Evolutionary conservation across 2,329 filamentous ascomycete species (phyloP).

Genomic region (Fusarium newnesense): DNA sequence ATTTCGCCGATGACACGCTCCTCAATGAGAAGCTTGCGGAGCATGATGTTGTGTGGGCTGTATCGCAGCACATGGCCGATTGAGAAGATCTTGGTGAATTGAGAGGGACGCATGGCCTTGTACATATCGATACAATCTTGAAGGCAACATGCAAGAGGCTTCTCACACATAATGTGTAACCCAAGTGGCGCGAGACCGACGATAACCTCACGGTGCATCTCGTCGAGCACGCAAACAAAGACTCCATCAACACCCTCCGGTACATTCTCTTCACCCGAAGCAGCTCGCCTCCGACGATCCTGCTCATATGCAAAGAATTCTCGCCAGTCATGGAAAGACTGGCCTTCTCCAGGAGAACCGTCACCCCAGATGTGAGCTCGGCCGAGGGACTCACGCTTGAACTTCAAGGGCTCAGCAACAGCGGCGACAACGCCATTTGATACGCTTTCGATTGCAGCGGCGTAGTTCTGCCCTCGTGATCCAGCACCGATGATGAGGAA

Average conservation of each 20-base stretch:
- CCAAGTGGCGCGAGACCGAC: slow-evolving; percentile 74
- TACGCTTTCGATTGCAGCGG: slow-evolving; percentile 70
- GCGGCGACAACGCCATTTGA: slow-evolving; percentile 77
- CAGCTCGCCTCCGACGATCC: slow-evolving; percentile 64
- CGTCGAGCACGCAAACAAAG: slow-evolving; percentile 80
- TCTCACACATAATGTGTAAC: slow-evolving; percentile 93
- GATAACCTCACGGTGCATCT: slow-evolving; percentile 86
- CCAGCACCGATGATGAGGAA: slow-evolving; percentile 87
- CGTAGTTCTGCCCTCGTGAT: slow-evolving; percentile 80
- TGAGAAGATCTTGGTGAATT: slow-evolving; percentile 72
- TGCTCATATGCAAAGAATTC: slow-evolving; percentile 81
- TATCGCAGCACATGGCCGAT: slow-evolving; percentile 95
- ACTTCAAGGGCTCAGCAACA: slow-evolving; percentile 82
- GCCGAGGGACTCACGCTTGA: slow-evolving; percentile 79
- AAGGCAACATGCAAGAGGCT: slow-evolving; percentile 85
- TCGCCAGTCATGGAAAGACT: slow-evolving; percentile 79
- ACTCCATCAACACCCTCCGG: slow-evolving; percentile 69
- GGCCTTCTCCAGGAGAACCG: slow-evolving; percentile 62
- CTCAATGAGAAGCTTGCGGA: slow-evolving; percentile 80
- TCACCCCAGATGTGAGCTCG: slow-evolving; percentile 77
- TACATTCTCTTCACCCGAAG: slow-evolving; percentile 58
- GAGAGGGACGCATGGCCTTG: slow-evolving; percentile 58
- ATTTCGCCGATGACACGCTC: slow-evolving; percentile 85
- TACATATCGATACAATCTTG: slow-evolving; percentile 82
- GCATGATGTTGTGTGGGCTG: slow-evolving; percentile 88